Evolutionary conservation across 495 filamentous ascomycete species (phyloP).

Genomic region (Aeminium ludgeri): DNA sequence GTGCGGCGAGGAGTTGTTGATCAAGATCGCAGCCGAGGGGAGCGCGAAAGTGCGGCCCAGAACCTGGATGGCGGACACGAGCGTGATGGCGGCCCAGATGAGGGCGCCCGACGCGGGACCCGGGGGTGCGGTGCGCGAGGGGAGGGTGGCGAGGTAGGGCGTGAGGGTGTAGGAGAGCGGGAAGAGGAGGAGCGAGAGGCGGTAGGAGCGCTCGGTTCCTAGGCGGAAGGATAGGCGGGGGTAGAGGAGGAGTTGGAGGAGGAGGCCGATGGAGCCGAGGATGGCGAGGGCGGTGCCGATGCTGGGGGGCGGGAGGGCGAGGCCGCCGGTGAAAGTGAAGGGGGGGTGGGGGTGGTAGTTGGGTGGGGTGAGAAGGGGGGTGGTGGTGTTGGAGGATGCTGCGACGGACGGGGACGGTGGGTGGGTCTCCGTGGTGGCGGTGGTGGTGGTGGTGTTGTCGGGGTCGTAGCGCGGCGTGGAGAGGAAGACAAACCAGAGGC

Average conservation of each 20-base stretch:
- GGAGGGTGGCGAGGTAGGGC: constrained; percentile 50
- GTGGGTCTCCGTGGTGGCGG: constrained; percentile 3
- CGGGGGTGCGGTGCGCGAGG: constrained; percentile 21
- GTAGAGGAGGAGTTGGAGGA: constrained; percentile 55
- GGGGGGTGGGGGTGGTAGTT: constrained; percentile 28
- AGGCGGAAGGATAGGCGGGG: constrained; percentile 41
- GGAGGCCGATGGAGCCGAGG: constrained; percentile 53
- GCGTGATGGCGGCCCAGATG: constrained; percentile 44
- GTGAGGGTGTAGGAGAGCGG: constrained; percentile 47
- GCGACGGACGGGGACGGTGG: constrained; percentile 36
- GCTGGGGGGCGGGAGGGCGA: constrained; percentile 48
- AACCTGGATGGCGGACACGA: constrained; percentile 50
- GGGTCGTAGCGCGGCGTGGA: constrained; percentile 41
- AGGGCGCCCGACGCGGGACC: constrained; percentile 40
- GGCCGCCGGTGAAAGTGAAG: constrained; percentile 54
- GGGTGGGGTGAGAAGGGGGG: constrained; percentile 16
- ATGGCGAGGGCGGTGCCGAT: constrained; percentile 54
- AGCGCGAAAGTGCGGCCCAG: constrained; percentile 54
- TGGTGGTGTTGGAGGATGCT: constrained; percentile 30
- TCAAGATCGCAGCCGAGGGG: constrained; percentile 48
- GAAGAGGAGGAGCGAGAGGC: constrained; percentile 42
- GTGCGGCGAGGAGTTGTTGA: constrained; percentile 52
- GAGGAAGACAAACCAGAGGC: constrained; percentile 56
- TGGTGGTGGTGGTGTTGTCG: constrained; percentile 10
- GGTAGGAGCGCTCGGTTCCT: constrained; percentile 45